Base-by-base conservation (phyloP, 345 rosid genomes). In the Erucastrum elatum region DNA sequence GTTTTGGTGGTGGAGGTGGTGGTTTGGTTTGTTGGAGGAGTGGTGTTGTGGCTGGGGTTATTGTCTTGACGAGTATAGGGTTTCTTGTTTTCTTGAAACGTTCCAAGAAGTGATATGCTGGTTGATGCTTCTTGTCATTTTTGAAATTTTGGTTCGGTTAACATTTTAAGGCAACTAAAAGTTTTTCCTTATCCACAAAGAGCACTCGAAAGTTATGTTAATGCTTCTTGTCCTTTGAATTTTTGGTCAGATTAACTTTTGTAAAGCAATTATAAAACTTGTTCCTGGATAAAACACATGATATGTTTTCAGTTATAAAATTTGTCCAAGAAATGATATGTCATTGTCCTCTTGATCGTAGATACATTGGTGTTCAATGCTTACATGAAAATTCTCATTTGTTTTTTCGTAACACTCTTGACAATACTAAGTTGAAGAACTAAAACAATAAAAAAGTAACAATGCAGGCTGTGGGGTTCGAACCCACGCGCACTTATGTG, bases 401-500 rank as follows among this genome's bases (percentile, higher is more conserved):
- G 21, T 21, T 21, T 21, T 21, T 21, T 21, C n/a, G 21, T 21
- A 21, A 21, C 21, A 21, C 21, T 1, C 21, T 21, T 1, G 21
- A 21, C 0, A 21, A 21, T 21, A 21, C 21, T 21, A 21, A 21
- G 21, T 1, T 1, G 21, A 21, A 21, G 21, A 21, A 21, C 21
- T 21, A 21, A 21, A 21, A 0, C 21, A 21, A 21, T 21, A 21
- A 21, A 21, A 21, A 21, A 0, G 9, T 67, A 15, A 13, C 2
- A 16, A 15, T 53, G 91, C 89, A 84, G 96, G 92, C 96, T 86
- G 91, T 88, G 94, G 90, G 91, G 91, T 94, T 91, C 92, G 96
- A 90, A 91, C 94, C 92, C 94, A 88, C 96, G 94, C 93, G 96
- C 90, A 86, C 94, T 86, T 86, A 62, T 82, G 90, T 87, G 90